Evolutionary conservation across 495 filamentous ascomycete species (phyloP), one percentile per base, ranked within the genome.

Genomic region (Chaetomium tenue): DNA sequence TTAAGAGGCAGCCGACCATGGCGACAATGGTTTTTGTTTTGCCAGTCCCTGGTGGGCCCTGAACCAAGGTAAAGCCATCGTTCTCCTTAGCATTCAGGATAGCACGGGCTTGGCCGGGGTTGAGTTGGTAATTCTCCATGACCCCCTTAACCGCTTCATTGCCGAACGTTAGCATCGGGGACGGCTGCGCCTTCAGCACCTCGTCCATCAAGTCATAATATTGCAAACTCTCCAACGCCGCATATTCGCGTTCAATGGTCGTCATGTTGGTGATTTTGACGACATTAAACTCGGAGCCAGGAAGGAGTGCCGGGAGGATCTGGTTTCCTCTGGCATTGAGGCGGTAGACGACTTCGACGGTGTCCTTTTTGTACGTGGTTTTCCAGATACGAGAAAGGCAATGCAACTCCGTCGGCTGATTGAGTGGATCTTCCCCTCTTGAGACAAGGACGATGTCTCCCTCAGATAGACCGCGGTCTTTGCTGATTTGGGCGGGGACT

Each of bases 1-100:
- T 91, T 15, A 98, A 70, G 9, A 98, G 80, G 64, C 91, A 90
- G 50, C 94, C 94, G 16, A 97, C 91, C 78, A 98, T 96, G 53
- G 93, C 94, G 63, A 96, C 86, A 60, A 98, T 98, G 0, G 94
- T 98, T 74, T 98, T 98, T 0, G 94, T 98, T 77, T 98, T 98
- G 70, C 94, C 94, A 5, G 93, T 94, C 71, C 94, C 94, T 2
- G 94, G 94, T 56, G 94, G 95, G 47, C 94, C 94, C 76, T 98
- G 94, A 62, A 98, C 90, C 56, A 98, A 81, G 9, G 93, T 97
- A 72, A 98, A 98, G 0, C 89, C 94, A 76, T 97, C 93, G 68
- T 97, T 97, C 67, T 93, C 92, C 39, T 92, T 83, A 6, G 92
- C 95, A 60, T 93, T 94, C 63, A 91, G 83, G 66, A 98, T 88